Evolutionary conservation across 108 stramenopile genomes (phyloP), one percentile per base, ranked within the genome.

Genomic region (Cyclotella cryptica): DNA sequence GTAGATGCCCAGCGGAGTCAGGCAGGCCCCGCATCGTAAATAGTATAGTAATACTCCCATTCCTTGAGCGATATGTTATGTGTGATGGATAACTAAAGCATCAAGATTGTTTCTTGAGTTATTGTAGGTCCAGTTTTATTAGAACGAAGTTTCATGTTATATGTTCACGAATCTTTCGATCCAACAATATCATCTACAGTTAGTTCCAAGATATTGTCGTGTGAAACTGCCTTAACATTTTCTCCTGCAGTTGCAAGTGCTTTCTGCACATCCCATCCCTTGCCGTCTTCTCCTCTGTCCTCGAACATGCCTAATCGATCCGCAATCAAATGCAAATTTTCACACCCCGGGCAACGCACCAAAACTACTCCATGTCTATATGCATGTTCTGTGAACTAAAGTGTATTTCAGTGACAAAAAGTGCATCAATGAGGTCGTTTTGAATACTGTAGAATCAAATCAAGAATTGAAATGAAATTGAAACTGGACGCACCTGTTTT

Each of bases 351-450:
- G 68, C 99, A 99, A 18, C 87, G 76, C 10, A 97, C 97, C 45
- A 99, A 54, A 10, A 99, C 99, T 17, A 98, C 98, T 13, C 99
- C 99, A 45, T 96, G 73, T 22, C 75, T 66, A 83, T 99, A 99
- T 9, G 98, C 89, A 10, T 90, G 88, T 81, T 98, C 96, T 11
- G 96, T 93, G 77, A 98, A 93, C 66, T 61, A 26, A 24, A 57
- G 7, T 2, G 35, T 35, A 35, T 26, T 3, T 26, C 3, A 22
- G 24, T 57, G 4, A 12, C 55, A 57, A 12, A 54, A 24, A 57
- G 24, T 12, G 55, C 8, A 57, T 3, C 24, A 57, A 9, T 3
- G 47, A 49, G 35, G 2, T 35, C 35, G 35, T 35, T 35, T 35
- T 49, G 47, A 49, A 49, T 9, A n/a, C 47, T 7, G 1, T 45